These are phyloP conservation scores for Vigna reflexopilosa DNA, from an alignment of 306 rosid genomes.

Conservation along the genomic window DNA sequence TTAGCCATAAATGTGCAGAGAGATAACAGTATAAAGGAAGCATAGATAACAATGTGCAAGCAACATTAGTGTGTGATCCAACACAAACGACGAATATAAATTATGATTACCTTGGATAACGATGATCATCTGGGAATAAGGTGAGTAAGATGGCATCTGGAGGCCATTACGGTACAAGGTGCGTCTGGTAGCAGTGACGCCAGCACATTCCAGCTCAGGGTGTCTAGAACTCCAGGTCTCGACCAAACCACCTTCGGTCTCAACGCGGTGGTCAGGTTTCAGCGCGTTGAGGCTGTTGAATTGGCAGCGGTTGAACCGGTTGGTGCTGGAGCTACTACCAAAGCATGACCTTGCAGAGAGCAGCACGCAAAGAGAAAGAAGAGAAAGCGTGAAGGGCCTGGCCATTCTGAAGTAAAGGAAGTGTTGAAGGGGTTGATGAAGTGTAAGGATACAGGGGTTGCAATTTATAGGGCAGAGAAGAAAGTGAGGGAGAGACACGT, in stretches of 20 bases:
- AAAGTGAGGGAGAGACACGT: slow-evolving; percentile 45
- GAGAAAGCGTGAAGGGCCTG: slow-evolving; percentile 16
- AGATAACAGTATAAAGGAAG: no score
- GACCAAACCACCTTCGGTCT: slow-evolving; percentile 40
- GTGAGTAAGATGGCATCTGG: slow-evolving; percentile 46
- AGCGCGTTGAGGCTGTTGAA: slow-evolving; percentile 32
- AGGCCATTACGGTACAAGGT: slow-evolving; percentile 40
- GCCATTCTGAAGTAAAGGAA: slow-evolving; percentile 40
- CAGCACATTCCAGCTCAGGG: slow-evolving; percentile 40
- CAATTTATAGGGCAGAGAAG: slow-evolving; percentile 33
- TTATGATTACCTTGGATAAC: slow-evolving; percentile 30
- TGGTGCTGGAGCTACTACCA: neutral
- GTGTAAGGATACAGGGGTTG: neutral
- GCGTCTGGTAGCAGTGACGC: slow-evolving; percentile 42
- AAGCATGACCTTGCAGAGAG: slow-evolving; percentile 43
- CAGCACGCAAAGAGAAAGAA: slow-evolving; percentile 13
- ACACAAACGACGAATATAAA: neutral
- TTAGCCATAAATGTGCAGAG: no score
- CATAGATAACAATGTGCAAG: no score
- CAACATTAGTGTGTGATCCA: no score
- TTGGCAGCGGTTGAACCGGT: slow-evolving; percentile 38
- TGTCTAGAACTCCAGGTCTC: slow-evolving; percentile 47
- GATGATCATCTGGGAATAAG: slow-evolving; percentile 27
- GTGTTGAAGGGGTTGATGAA: neutral
- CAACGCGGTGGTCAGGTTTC: slow-evolving; percentile 45